These are phyloP conservation scores for Pichia californica DNA, from an alignment of 805 yeast species.

Conservation along the genomic window DNA sequence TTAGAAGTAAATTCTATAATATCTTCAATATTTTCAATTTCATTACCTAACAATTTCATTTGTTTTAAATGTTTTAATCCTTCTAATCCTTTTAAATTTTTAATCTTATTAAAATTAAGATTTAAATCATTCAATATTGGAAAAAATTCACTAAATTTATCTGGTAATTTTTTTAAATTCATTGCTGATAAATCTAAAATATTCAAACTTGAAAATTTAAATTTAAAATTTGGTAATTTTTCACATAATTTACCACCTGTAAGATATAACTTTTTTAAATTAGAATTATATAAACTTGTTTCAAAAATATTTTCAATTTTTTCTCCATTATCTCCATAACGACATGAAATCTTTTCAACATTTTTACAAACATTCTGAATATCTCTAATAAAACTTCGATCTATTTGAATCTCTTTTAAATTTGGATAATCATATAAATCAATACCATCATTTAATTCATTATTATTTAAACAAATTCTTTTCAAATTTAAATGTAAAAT, in stretches of 20 bases:
- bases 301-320: slow-evolving; percentile 19
- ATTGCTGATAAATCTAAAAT: slow-evolving; percentile 41
- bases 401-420: slow-evolving; percentile 39
- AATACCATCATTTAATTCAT: slow-evolving; percentile 2
- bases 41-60: slow-evolving; percentile 41
- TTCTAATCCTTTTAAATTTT: slow-evolving; percentile 30
- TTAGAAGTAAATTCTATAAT: slow-evolving; percentile 29
- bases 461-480: slow-evolving; percentile 10
- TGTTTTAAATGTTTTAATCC: slow-evolving; percentile 32
- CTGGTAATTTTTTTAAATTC: slow-evolving; percentile 35
- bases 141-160: slow-evolving; percentile 31
- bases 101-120: slow-evolving; percentile 42
- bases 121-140: slow-evolving; percentile 44
- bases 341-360: slow-evolving; percentile 39
- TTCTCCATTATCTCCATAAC: slow-evolving; percentile 27
- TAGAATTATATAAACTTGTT: slow-evolving; percentile 14
- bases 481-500: slow-evolving; percentile 11
- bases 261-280: slow-evolving; percentile 32
- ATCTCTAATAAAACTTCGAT: slow-evolving; percentile 31
- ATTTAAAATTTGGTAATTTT: slow-evolving; percentile 4
- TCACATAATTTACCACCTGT: slow-evolving; percentile 20
- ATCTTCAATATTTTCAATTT: slow-evolving; percentile 30
- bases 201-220: slow-evolving; percentile 30
- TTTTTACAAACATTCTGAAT: slow-evolving; percentile 27
- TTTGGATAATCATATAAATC: slow-evolving; percentile 31